phyloP scores from a whole-genome alignment of 495 filamentous ascomycete genomes.

The Penicillium simplicissimum region DNA sequence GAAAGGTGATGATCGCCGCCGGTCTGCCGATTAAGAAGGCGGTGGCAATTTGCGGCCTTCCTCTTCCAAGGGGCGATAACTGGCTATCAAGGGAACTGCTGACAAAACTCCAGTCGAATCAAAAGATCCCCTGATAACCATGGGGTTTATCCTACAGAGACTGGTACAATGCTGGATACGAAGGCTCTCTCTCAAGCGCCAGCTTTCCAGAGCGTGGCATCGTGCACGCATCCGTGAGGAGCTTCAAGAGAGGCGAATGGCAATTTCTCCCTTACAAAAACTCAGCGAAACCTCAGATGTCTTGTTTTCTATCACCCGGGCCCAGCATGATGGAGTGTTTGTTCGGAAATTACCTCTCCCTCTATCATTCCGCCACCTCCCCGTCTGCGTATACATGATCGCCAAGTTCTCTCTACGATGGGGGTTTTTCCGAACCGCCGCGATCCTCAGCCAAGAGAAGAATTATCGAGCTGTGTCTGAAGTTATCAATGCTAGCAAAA shows the following conservation, averaged over 20 bases:
- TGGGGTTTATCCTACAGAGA: not conserved
- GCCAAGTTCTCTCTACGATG: constrained; percentile 53
- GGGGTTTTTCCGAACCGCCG: constrained; percentile 47
- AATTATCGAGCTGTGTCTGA: constrained; percentile 39
- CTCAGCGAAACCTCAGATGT: constrained; percentile 56
- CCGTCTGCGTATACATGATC: constrained; percentile 51
- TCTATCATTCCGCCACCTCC: constrained; percentile 22
- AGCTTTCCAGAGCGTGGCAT: constrained; percentile 34
- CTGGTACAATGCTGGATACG: not conserved
- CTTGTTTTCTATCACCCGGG: constrained; percentile 51
- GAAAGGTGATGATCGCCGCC: not conserved
- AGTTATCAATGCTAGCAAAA: constrained; percentile 53
- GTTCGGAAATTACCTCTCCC: constrained; percentile 37
- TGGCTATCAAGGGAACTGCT: not conserved
- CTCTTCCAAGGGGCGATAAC: too few species aligned
- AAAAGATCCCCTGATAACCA: not conserved
- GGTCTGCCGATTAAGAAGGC: not conserved
- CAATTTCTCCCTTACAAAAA: constrained; percentile 36
- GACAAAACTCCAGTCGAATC: not conserved
- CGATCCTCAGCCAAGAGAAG: constrained; percentile 38
- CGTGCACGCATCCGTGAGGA: constrained; percentile 49
- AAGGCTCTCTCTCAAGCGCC: not conserved
- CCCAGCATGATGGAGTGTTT: constrained; percentile 41
- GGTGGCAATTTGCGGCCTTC: not conserved
- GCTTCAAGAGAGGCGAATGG: constrained; percentile 38